phyloP scores from a whole-genome alignment of 371 early-diverging fungal species.

The Actinomucor elegans region DNA sequence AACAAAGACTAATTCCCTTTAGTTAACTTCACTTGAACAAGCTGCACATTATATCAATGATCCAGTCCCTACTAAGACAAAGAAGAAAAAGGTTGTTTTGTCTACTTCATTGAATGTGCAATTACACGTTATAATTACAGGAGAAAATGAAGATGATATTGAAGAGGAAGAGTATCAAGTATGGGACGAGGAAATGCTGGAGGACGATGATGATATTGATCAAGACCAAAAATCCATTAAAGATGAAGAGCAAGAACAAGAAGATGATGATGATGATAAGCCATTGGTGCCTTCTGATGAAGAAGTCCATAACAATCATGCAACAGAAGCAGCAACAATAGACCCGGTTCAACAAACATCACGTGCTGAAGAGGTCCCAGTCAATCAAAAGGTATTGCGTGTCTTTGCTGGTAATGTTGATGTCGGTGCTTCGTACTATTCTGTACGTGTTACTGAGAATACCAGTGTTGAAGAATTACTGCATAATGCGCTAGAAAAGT shows the following conservation, averaged over 20 bases:
- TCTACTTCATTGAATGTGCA: conserved; percentile 24
- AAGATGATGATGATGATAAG: neutral
- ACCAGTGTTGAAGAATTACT: conserved; percentile 48
- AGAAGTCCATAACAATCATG: conserved; percentile 9
- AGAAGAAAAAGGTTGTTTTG: conserved; percentile 12
- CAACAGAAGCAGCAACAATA: no score
- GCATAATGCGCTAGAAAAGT: conserved; percentile 45
- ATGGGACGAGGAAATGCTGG: conserved; percentile 31
- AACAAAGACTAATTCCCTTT: neutral
- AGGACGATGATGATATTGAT: conserved; percentile 11
- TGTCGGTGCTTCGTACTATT: conserved; percentile 53
- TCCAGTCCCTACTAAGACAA: neutral
- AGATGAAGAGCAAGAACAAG: conserved; percentile 1
- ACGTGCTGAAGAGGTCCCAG: conserved; percentile 8
- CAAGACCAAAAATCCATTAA: neutral
- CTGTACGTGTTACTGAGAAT: conserved; percentile 42
- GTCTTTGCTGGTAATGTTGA: conserved; percentile 57
- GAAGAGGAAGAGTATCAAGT: conserved; percentile 26
- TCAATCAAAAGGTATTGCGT: conserved; percentile 23
- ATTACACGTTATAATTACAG: conserved; percentile 18
- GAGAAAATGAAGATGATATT: conserved; percentile 23
- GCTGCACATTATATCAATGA: conserved; percentile 18
- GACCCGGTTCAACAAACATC: neutral
- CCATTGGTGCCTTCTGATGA: neutral
- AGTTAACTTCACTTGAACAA: conserved; percentile 26